Evolutionary conservation across 805 yeast species (phyloP), one percentile per base, ranked within the genome.

Genomic region (Metschnikowia borealis): DNA sequence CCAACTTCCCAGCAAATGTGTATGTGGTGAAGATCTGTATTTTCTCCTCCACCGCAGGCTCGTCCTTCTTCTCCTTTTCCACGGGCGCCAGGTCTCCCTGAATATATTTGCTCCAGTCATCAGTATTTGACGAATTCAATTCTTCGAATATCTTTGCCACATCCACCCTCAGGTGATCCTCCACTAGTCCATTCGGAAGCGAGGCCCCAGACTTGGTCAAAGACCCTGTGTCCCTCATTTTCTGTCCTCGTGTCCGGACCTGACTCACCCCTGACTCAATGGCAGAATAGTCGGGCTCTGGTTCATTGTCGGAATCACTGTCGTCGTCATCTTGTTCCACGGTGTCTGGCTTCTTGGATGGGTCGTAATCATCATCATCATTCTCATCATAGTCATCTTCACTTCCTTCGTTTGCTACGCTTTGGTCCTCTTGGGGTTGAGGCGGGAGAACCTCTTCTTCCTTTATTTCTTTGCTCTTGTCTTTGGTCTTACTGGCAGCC

Each of bases 1-100:
- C 75, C 2, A 82, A 73, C 59, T 87, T 87, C 5, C 97, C 97
- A 0, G 99, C 98, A 75, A 89, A 92, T 50, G 87, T 86, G 63
- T 88, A 92, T 2, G 84, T 80, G 54, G 94, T 77, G 52, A 80
- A 83, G 50, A 92, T 90, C 58, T 82, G 80, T 49, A 92, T 79
- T 62, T 77, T 77, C 46, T 53, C 40, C 40, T 53, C 54, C 29
- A 29, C 40, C 15, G 31, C 43, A 14, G 18, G 36, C 21, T 34
- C 40, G n/a, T 17, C 42, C 31, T 35, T 18, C 17, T 32, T 35
- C 15, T 26, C 31, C 23, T 31, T n/a, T 38, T 40, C 46, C 50
- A 21, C 26, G 13, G 46, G 46, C 38, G 36, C 34, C 65, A 5
- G 53, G 38, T 32, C 43, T 15, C 35, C 26, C 29, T 49, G 46